Conservation (phyloP, 768 basidiomycete species). For the Trametes sanguinea region DNA sequence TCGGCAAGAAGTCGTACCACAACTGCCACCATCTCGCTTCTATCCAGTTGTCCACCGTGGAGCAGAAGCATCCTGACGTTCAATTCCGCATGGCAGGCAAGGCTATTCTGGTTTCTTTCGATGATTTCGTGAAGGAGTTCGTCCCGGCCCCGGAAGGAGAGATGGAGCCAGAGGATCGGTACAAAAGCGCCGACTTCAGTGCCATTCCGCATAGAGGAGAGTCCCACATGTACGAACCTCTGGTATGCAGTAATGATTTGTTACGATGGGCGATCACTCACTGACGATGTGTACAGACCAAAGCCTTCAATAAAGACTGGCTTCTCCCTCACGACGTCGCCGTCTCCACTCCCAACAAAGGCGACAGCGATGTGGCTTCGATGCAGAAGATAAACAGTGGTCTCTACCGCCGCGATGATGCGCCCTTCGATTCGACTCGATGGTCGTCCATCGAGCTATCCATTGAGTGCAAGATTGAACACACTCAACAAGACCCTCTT, state of each 20-base stretch:
- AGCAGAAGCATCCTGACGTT: neutral
- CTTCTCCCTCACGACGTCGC: neutral
- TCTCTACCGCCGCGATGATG: neutral
- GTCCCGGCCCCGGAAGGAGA: neutral
- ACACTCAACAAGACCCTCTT: neutral
- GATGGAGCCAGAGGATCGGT: neutral
- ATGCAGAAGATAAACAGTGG: neutral
- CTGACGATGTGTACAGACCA: neutral
- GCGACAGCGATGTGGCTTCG: neutral
- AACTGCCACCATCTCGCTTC: neutral
- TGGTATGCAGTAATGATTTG: neutral
- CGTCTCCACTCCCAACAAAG: neutral
- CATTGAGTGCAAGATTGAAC: constrained; percentile 1
- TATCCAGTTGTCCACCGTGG: neutral
- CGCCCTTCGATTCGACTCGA: neutral
- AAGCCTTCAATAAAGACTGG: neutral
- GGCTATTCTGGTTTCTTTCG: neutral
- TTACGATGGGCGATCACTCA: too few species aligned
- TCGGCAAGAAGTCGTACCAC: neutral
- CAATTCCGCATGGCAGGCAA: neutral
- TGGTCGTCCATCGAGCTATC: constrained; percentile 1
- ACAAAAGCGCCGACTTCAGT: neutral
- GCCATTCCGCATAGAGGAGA: neutral
- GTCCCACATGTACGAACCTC: neutral
- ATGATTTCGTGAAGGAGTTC: neutral